phyloP scores from a whole-genome alignment of 2,329 filamentous ascomycete genomes.

The Verticillium nonalfalfae region DNA sequence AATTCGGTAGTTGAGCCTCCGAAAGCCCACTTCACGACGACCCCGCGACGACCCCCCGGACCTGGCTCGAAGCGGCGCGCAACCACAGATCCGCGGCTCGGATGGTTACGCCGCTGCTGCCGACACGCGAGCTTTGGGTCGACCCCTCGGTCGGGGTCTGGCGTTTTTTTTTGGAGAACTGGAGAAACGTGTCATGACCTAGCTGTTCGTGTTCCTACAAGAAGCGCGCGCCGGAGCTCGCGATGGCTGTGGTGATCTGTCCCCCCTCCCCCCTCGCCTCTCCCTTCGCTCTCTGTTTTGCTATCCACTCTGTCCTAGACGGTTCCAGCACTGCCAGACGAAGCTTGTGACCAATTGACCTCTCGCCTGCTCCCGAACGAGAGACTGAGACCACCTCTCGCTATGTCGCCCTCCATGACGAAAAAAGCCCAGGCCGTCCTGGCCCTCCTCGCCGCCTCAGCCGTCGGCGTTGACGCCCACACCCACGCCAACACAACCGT shows the following conservation, averaged over 20 bases:
- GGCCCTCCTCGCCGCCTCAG: background rate
- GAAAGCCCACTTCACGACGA: background rate
- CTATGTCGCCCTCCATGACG: background rate
- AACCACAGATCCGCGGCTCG: conserved; percentile 1
- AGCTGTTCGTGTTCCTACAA: background rate
- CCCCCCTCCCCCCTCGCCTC: background rate
- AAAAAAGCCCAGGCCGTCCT: background rate
- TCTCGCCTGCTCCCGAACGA: background rate
- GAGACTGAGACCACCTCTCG: background rate
- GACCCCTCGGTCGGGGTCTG: background rate
- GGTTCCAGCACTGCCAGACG: no score
- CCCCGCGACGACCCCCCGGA: background rate
- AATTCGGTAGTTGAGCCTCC: conserved; percentile 2
- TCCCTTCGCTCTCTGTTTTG: background rate
- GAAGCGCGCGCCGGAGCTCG: background rate
- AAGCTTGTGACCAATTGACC: background rate
- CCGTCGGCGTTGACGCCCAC: background rate
- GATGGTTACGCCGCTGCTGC: background rate
- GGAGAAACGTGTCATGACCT: conserved; percentile 2
- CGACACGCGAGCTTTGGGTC: background rate
- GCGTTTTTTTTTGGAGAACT: background rate
- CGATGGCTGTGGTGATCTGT: no score
- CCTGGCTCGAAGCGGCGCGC: background rate
- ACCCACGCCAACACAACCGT: background rate
- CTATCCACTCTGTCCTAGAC: no score